Base-by-base conservation (phyloP, 2,329 filamentous ascomycete species). In the Claviceps sp. region DNA sequence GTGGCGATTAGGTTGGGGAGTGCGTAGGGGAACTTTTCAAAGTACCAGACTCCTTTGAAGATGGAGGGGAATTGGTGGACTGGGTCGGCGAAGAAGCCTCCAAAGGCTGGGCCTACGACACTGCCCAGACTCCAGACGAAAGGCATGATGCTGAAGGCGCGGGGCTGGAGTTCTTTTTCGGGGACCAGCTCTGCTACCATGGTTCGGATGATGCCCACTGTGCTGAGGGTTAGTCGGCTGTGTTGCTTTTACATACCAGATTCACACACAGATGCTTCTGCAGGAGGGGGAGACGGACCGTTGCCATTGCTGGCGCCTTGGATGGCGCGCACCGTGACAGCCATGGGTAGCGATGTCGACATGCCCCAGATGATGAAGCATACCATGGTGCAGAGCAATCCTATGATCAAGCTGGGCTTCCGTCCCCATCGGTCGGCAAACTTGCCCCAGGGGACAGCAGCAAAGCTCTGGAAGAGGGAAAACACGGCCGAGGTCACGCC, bases 101-200 rank as follows among this genome's bases (percentile, higher is more conserved):
- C 91, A 61, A 97, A 85, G 4, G 82, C 84, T 1, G 91, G 91
- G 0, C 91, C 91, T 58, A 95, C 86, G 40, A 95, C 88, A 38
- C 82, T 86, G 0, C 91, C 91, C 50, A 96, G 72, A 11, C 84
- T 89, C 85, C 89, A 97, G 36, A 80, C 87, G 16, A 97, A 70
- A 4, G 91, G 91, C 90, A 97, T 96, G 46, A 97, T 75, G 57
- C 85, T 89, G 66, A 97, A 97, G 0, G 93, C 93, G 50, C 82
- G 75, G 0, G 91, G 90, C 62, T 96, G 91, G 6, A 95, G 73
- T 62, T 89, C 85, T 64, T 79, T 89, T 65, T 93, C 82, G 0
- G 89, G 87, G 1, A 95, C 89, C 76, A 96, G 82, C 66, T 96
- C 91, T 0, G 91, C 91, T 2, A 96, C 89, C 71, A 93, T 89